These are phyloP conservation scores for Aspergillus vadensis DNA, from an alignment of 2,329 filamentous ascomycete species.

Conservation along the genomic window DNA sequence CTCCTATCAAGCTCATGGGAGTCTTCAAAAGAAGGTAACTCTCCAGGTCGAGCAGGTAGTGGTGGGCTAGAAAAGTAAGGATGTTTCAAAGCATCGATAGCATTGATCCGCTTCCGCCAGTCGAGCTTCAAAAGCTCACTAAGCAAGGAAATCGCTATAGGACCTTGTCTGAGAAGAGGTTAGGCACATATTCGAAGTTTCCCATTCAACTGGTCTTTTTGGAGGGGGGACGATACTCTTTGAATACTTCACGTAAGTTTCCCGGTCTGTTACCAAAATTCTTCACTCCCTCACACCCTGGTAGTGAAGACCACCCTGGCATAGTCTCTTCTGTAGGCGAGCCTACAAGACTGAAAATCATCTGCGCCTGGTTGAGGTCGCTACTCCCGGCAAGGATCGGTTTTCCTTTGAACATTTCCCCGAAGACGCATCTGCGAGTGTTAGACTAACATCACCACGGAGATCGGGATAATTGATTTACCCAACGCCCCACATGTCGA, in stretches of 20 bases:
- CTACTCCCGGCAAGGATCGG: constrained; percentile 90
- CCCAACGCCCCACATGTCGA: constrained; percentile 98
- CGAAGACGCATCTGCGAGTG: constrained; percentile 80
- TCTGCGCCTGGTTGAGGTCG: constrained; percentile 83
- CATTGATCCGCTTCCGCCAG: constrained; percentile 86
- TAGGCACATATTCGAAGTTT: constrained; percentile 9
- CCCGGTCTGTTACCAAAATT: constrained; percentile 62
- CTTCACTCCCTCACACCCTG: constrained; percentile 75
- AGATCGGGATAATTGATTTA: constrained; percentile 48
- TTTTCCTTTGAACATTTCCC: constrained; percentile 93
- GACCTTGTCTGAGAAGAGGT: constrained; percentile 56
- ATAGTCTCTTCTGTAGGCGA: constrained; percentile 87
- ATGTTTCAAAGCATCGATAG: constrained; percentile 88
- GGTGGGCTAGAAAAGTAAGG: constrained; percentile 84
- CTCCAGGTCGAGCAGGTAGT: constrained; percentile 75
- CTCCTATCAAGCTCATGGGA: constrained; percentile 95
- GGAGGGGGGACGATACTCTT: constrained; percentile 56
- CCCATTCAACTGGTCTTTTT: not conserved
- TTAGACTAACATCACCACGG: constrained; percentile 18
- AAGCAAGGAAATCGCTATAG: constrained; percentile 75
- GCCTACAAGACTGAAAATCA: constrained; percentile 92
- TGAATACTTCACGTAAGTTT: constrained; percentile 73
- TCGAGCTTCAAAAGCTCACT: constrained; percentile 83
- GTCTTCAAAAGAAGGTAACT: constrained; percentile 89
- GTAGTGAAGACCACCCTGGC: constrained; percentile 84